Base-by-base conservation (phyloP, 495 filamentous ascomycete genomes). In the Lichina pygmaea region DNA sequence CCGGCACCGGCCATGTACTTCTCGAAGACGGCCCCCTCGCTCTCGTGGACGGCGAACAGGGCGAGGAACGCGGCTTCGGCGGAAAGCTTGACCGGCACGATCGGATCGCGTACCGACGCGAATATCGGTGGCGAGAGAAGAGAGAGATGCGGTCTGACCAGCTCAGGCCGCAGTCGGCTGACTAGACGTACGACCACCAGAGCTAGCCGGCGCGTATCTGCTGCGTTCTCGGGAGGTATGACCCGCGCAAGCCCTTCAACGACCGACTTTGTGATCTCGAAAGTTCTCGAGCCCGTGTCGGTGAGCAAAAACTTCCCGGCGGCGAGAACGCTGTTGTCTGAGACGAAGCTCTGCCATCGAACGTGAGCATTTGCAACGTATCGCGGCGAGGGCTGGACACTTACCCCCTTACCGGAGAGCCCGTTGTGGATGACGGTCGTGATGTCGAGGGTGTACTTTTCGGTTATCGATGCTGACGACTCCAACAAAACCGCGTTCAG, bases 61-160 rank as follows among this genome's bases (percentile, higher is more conserved):
- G 81, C 73, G 33, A 95, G 67, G 57, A 95, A 94, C 2, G 85
- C 84, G 2, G 86, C 86, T 61, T 97, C 89, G 10, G 89, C 84
- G 4, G 91, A 78, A 31, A 97, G 67, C 58, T 97, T 97, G 51
- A 97, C 76, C 6, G 91, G 91, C 44, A 97, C 95, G n/a, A 95
- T 72, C 38, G 77, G 66, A 56, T 95, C 89, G 33, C 89, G 77
- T 15, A 97, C 89, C 41, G 76, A 77, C 32, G 82, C 76, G 54
- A 97, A 97, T 38, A 94, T 72, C 2, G 83, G 76, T 11, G 79
- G 77, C 0, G 80, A 77, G 15, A 97, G 70, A 0, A 81, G 60
- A 11, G 69, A 59, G 43, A 95, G 66, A 54, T 93, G 83, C 15
- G 84, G 81, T 9, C 77, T 70, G 17, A 80, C 70, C 53, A 89